Evolutionary conservation across 139 green algal genomes (phyloP), one percentile per base, ranked within the genome.

Genomic region (Raphidocelis subcapitata): DNA sequence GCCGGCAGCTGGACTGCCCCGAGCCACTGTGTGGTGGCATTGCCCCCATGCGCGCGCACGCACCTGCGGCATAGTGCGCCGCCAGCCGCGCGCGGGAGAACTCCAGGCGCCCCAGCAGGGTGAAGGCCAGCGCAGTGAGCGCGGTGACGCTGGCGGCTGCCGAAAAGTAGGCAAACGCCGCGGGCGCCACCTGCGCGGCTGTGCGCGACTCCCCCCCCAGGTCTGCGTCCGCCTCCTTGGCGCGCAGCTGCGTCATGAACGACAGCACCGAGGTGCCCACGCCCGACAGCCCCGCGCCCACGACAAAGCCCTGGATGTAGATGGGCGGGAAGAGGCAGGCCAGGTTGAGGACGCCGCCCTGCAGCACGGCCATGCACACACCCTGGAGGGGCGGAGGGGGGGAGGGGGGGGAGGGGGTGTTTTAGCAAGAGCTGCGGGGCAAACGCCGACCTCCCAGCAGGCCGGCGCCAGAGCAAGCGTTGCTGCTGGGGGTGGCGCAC

Each of bases 311-410:
- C 74, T 83, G 78, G 10, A 79, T 76, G 64, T 81, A 75, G 3
- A 75, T 71, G 10, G 79, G 79, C n/a, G 74, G 69, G 56, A 77
- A 79, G 65, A 75, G 32, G 47, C 65, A 67, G 31, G 79, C 79
- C 28, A 85, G 60, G 28, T 71, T 79, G n/a, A 82, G 79, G 24
- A 79, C 28, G 33, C 79, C 79, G 12, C 61, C 79, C 59, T 76
- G 65, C 41, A 82, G 62, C 26, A 84, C 72, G 29, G 75, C 73
- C 73, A 73, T 74, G 56, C 62, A 68, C 44, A 72, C 66, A 26
- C 72, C 70, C 70, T 77, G 62, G 16, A 55, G 41, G 41, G 8
- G 8, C 8, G 41, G 41, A 49, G 8, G 41, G 41, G 12, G 8
- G 12, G 8, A 49, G 12, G 41, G 41, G 8, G 12, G 41, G 41